Base-by-base conservation (phyloP, 179 eudicot species). In the Nepenthes alata region DNA sequence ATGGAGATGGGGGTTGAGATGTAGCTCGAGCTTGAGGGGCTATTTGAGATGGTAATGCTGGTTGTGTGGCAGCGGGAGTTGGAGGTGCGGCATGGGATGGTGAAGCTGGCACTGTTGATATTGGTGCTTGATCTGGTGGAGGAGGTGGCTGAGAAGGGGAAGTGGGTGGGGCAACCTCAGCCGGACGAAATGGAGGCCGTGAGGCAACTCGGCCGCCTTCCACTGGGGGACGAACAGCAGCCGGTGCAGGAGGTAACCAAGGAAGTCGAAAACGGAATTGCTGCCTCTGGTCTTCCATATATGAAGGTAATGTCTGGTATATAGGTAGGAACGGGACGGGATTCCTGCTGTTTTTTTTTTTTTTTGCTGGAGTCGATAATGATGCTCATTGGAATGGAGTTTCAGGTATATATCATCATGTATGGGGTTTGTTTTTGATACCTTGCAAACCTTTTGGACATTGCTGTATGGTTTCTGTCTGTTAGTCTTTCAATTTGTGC, bases 231-330 rank as follows among this genome's bases (percentile, higher is more conserved):
- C 53, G 2, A 14, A 55, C 10, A 15, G 53, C 59, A 0, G 62
- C 11, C 41, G 34, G 47, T 37, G 37, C 53, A 47, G 58, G 47
- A 45, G 72, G 13, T 48, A 55, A 38, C 88, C 88, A 78, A 6
- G 85, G 88, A 37, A 78, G 69, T 58, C 82, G 67, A 53, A 76
- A 76, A 52, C 81, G 85, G 56, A 69, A 76, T 47, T 65, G 58
- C 54, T 60, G 75, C 72, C 72, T 76, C 55, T 64, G 73, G 49
- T 74, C 78, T 54, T 83, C 71, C 88, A 83, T 76, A 5, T 57
- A 57, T 4, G 25, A 41, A 0, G 25, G 25, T 25, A 25, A 25
- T 0, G 25, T 25, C 25, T 25, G 25, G 25, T 25, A 0, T 54
- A 66, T 8, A 6, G 1, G 8, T 36, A 12, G 55, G 35, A 63